Base-by-base conservation (phyloP, 2,329 filamentous ascomycete genomes). In the Pseudogymnoascus sp. region DNA sequence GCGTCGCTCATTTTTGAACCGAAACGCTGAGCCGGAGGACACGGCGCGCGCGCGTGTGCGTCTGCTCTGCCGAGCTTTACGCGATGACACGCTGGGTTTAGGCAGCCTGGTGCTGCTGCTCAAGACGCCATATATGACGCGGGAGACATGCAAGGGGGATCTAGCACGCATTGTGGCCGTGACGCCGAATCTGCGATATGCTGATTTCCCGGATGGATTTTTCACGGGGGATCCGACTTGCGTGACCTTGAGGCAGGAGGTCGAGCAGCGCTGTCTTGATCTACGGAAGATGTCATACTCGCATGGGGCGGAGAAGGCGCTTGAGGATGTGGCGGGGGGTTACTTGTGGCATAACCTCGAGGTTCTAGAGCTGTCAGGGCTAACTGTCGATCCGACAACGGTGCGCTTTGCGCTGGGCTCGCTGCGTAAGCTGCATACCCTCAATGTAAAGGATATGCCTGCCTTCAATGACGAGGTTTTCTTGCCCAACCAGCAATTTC, bases 101-200 rank as follows among this genome's bases (percentile, higher is more conserved):
- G 91, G 88, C 35, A 79, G 82, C 62, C 79, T 85, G 42, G 90
- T 96, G 4, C 78, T 87, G 70, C 92, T 88, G 69, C 80, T 97
- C 70, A 96, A 96, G 78, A 86, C 91, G 63, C 91, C 93, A 5
- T 97, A 96, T 75, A 97, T 97, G 93, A 88, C 93, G 61, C 86
- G 93, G 48, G 71, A 97, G 77, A 90, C 90, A 1, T 89, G 84
- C 72, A 91, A 94, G 73, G 83, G 89, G 61, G 90, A 93, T 66
- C 83, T 97, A 58, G 92, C 93, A 8, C 86, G 92, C 59, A 91
- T 90, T 27, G 88, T 97, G 58, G 91, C 91, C 38, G 89, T 92
- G 25, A 81, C 93, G 44, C 90, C 91, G 31, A 92, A 93, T 70
- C 79, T 97, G 48, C 88, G 85, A 73, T 97, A 94, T 73, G 88